Conservation (phyloP, 2,329 filamentous ascomycete species). For the Pseudocercospora macadamiae region DNA sequence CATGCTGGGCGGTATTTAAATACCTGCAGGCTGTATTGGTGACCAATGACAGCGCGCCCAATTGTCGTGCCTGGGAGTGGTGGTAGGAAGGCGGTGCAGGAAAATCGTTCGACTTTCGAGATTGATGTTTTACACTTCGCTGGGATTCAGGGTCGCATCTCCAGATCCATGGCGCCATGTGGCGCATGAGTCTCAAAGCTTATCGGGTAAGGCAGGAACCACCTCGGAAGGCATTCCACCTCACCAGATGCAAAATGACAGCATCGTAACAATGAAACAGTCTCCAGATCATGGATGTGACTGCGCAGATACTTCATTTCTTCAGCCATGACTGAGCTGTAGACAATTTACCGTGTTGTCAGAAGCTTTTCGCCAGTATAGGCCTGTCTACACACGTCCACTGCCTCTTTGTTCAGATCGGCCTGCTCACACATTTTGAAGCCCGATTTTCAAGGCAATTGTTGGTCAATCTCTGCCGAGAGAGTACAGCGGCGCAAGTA, state of each 20-base stretch:
- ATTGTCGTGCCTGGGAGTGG: not conserved
- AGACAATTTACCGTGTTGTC: too few relatives aligned
- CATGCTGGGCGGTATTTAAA: not conserved
- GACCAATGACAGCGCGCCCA: not conserved
- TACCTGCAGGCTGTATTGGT: not conserved
- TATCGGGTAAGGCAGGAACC: not conserved
- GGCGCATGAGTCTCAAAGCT: not conserved
- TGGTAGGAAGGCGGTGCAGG: not conserved
- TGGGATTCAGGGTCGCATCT: not conserved
- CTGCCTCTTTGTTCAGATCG: too few relatives aligned
- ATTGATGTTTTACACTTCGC: not conserved
- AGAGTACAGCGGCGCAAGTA: conserved; percentile 51
- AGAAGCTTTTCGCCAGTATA: too few relatives aligned
- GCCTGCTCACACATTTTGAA: too few relatives aligned
- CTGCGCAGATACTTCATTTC: too few relatives aligned
- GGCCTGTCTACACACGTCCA: too few relatives aligned
- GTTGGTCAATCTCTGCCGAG: conserved; percentile 7
- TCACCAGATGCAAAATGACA: not conserved
- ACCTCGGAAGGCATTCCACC: not conserved
- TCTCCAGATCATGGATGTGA: too few relatives aligned
- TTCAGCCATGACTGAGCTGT: too few relatives aligned
- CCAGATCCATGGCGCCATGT: not conserved
- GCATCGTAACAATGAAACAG: not conserved
- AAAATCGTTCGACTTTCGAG: not conserved
- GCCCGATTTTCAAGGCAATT: too few relatives aligned